Percentiles rank a stretch among this genome's conserved stretches.
phyloP scores from a whole-genome alignment of 371 early-diverging fungal genomes.

The Vittaforma corneae region DNA sequence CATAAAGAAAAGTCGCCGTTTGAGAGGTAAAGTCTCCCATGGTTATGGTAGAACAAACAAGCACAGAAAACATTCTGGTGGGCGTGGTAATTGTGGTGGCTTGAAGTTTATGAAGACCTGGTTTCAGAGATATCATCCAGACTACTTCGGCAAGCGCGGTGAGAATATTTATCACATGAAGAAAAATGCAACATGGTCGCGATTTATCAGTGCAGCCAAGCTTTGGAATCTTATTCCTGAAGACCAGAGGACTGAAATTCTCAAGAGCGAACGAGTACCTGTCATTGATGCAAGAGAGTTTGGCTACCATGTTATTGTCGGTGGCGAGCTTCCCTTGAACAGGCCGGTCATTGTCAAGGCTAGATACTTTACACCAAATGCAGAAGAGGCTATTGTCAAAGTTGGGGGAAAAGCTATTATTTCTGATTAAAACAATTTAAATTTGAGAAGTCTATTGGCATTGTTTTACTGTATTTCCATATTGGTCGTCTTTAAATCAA shows the following conservation, averaged over 20 bases:
- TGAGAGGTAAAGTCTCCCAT: conserved; percentile 60
- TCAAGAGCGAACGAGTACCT: conserved; percentile 68
- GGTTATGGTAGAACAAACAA: conserved; percentile 67
- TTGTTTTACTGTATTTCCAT: neutral
- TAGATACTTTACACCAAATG: conserved; percentile 77
- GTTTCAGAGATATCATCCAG: conserved; percentile 99
- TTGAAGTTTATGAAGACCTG: conserved; percentile 96
- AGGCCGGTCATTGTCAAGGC: conserved; percentile 93
- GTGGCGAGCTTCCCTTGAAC: conserved; percentile 69
- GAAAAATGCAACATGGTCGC: conserved; percentile 73
- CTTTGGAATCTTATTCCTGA: conserved; percentile 82
- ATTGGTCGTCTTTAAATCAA: neutral
- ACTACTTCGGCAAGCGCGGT: conserved; percentile 99
- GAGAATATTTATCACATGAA: conserved; percentile 95
- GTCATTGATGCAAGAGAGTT: conserved; percentile 57
- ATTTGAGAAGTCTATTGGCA: neutral
- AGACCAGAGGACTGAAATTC: conserved; percentile 71
- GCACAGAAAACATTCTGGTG: conserved; percentile 99
- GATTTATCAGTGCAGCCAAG: conserved; percentile 78
- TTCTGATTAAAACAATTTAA: conserved; percentile 47
- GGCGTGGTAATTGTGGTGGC: conserved; percentile 98
- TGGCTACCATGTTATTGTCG: conserved; percentile 90
- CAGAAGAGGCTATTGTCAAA: conserved; percentile 92
- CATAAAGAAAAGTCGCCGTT: conserved; percentile 51
- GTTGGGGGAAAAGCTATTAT: conserved; percentile 77